These are phyloP conservation scores for Talaromyces sp. DNA, from an alignment of 2,329 filamentous ascomycete species.

Conservation along the genomic window DNA sequence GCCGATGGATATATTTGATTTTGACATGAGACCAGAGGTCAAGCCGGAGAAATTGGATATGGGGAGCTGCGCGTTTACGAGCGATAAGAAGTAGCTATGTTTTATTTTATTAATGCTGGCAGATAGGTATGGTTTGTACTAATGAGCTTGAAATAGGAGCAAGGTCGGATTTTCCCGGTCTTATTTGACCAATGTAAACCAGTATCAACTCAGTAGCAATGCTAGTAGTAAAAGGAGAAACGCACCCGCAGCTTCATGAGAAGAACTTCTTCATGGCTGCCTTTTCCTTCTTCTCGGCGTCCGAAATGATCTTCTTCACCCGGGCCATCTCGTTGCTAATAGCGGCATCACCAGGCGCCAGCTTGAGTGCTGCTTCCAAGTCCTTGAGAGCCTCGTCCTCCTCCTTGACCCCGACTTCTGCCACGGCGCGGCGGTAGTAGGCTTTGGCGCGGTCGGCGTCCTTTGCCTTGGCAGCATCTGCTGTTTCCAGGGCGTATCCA, in stretches of 20 bases:
- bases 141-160: neutral
- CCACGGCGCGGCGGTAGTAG: slow-evolving; percentile 73
- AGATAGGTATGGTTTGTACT: neutral
- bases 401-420: slow-evolving; percentile 71
- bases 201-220: neutral
- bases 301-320: slow-evolving; percentile 71
- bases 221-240: neutral
- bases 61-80: slow-evolving; percentile 1
- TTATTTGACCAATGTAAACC: neutral
- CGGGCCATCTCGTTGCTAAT: slow-evolving; percentile 67
- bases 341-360: slow-evolving; percentile 69
- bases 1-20: slow-evolving; percentile 92
- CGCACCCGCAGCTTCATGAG: slow-evolving; percentile 18
- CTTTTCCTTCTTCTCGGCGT: slow-evolving; percentile 80
- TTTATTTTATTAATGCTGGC: neutral
- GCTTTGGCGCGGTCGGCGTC: slow-evolving; percentile 80
- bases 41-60: slow-evolving; percentile 48
- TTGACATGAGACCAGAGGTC: slow-evolving; percentile 71
- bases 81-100: neutral
- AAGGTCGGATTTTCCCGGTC: neutral
- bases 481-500: slow-evolving; percentile 61
- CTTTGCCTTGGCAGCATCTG: slow-evolving; percentile 56
- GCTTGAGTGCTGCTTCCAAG: slow-evolving; percentile 66
- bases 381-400: slow-evolving; percentile 74
- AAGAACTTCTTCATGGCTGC: slow-evolving; percentile 93